A percentile compares a stretch with the other conserved stretches of the same genome.
Conservation (phyloP, 768 basidiomycete species). For the Suillus lakei region DNA sequence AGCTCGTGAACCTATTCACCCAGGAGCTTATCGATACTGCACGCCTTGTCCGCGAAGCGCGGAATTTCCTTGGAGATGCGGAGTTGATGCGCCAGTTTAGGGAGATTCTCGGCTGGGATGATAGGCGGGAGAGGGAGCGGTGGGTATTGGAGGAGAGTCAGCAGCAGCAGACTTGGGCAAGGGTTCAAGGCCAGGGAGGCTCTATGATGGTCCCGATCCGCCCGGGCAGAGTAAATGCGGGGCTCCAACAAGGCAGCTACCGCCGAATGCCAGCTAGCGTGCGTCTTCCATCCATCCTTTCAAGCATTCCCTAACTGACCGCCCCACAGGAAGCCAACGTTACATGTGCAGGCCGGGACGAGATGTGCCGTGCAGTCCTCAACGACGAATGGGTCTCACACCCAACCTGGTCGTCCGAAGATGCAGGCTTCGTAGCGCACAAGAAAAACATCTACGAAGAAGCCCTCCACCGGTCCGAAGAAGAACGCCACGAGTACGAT, state of each 20-base stretch:
- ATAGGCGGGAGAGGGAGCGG: conserved; percentile 63
- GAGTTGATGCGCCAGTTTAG: conserved; percentile 85
- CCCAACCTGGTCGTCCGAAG: conserved; percentile 94
- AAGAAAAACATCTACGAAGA: conserved; percentile 98
- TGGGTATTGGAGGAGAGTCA: conserved; percentile 52
- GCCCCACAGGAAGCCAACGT: conserved; percentile 77
- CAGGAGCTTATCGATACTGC: conserved; percentile 91
- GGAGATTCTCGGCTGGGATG: conserved; percentile 88
- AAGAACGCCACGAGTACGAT: conserved; percentile 98
- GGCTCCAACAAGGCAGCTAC: conserved; percentile 86
- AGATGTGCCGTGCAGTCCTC: conserved; percentile 94
- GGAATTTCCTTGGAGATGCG: conserved; percentile 75
- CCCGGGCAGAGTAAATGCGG: conserved; percentile 69
- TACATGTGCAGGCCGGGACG: conserved; percentile 92
- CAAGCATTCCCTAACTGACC: conserved; percentile 6
- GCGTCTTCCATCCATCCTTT: conserved; percentile 36
- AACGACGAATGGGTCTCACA: conserved; percentile 99
- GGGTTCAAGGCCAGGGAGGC: conserved; percentile 49
- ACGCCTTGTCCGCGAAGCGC: conserved; percentile 79
- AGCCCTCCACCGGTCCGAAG: conserved; percentile 93
- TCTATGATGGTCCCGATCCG: conserved; percentile 40
- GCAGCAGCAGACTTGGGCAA: conserved; percentile 52
- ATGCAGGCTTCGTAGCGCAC: conserved; percentile 87
- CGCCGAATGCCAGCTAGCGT: conserved; percentile 81
- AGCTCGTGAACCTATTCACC: conserved; percentile 92